A percentile compares a stretch with the other conserved stretches of the same genome.
Evolutionary conservation across 208 protist species (phyloP).

Genomic region (Endotrypanum monterogeii): DNA sequence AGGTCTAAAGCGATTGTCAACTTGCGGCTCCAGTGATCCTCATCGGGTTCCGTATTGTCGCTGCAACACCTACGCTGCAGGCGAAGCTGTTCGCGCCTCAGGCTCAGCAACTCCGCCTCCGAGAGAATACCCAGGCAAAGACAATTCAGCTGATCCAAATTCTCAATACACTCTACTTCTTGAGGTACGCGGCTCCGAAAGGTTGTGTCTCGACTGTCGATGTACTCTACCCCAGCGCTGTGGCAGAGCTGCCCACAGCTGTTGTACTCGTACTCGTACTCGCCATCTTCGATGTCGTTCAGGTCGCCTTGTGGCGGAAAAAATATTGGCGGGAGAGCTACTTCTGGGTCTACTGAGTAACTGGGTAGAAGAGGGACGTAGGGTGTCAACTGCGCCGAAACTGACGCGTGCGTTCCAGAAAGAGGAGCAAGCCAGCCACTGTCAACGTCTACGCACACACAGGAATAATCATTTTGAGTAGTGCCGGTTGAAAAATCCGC

Average conservation of each 20-base stretch:
- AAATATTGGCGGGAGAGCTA: neutral
- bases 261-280: constrained; percentile 28
- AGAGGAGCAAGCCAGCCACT: neutral
- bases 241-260: neutral
- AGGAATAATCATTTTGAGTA: neutral
- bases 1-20: constrained; percentile 53
- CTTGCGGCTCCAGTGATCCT: constrained; percentile 17
- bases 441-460: neutral
- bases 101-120: constrained; percentile 8
- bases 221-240: constrained; percentile 4
- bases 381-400: neutral
- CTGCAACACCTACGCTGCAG: constrained; percentile 5
- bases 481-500: neutral
- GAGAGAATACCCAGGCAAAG: constrained; percentile 16
- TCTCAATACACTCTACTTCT: constrained; percentile 21
- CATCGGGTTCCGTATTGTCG: neutral
- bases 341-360: neutral
- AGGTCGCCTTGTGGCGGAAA: neutral
- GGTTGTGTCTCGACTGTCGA: neutral
- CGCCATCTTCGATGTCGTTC: neutral
- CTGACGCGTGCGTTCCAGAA: neutral
- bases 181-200: constrained; percentile 16
- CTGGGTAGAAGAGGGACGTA: neutral
- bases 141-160: constrained; percentile 12
- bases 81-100: constrained; percentile 8